Evolutionary conservation across 345 rosid genomes (phyloP), one percentile per base, ranked within the genome.

Genomic region (Ceriops tagal): DNA sequence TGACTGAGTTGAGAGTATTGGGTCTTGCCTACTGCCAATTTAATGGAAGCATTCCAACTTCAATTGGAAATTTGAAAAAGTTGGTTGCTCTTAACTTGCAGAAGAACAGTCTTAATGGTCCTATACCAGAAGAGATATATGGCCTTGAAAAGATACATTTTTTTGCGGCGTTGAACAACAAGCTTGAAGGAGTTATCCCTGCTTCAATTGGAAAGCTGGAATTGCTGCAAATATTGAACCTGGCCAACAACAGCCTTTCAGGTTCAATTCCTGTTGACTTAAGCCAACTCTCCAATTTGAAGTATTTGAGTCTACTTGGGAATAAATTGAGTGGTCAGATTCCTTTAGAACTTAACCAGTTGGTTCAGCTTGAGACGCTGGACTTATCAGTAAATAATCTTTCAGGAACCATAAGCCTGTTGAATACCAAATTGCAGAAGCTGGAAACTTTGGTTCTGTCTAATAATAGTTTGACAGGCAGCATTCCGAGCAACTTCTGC

Each of bases 161-260:
- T 49, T 81, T 91, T 69, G 72, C 83, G 15, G 91, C 83, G 1
- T 80, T 91, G 46, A 67, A 80, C 78, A 93, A 93, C 79, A 72
- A 56, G 75, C 96, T 93, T 53, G 88, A 80, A 73, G 98, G 96
- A 34, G 72, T 78, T 15, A 77, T 93, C 62, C 90, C 88, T 59
- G 52, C 84, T 59, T 82, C 85, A 34, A 49, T 88, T 37, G 87
- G 89, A 67, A 81, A 53, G 69, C 86, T 93, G 39, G 70, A 61
- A 67, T 77, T 81, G 9, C 84, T 93, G 56, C 84, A 79, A 52
- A 73, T 63, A 65, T 65, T 93, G 67, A 91, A 89, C 77, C 63
- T 91, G 83, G 92, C 82, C 16, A 87, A 88, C 67, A 93, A 91
- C 88, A 82, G 85, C 71, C 75, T 93, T 61, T 78, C 92, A 2